Evolutionary conservation across 257 asterid genomes (phyloP).

Genomic region (Penstemon newberryi): DNA sequence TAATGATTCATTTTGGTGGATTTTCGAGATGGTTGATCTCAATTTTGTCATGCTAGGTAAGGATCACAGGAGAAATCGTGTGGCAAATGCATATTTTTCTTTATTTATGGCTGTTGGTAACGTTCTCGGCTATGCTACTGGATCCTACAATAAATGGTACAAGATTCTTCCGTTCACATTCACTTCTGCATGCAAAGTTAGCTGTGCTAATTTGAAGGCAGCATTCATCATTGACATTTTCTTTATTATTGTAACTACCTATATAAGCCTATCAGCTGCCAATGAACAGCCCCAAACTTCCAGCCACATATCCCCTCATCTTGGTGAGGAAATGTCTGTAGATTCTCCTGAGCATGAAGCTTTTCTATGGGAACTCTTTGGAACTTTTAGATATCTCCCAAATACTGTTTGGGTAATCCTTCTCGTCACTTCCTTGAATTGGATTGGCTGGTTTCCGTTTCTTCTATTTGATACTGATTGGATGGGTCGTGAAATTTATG

Average conservation of each 20-base stretch:
- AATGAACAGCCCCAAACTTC: constrained; percentile 56
- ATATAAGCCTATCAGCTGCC: constrained; percentile 65
- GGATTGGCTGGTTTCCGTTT: constrained; percentile 95
- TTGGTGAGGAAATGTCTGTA: constrained; percentile 39
- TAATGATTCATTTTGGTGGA: no score
- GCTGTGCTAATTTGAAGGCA: constrained; percentile 85
- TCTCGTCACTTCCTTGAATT: constrained; percentile 74
- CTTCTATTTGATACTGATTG: constrained; percentile 84
- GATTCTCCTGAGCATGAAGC: constrained; percentile 64
- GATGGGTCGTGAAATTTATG: constrained; percentile 94
- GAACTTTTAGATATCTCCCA: constrained; percentile 68
- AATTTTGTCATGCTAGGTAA: constrained; percentile 45
- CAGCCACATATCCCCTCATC: constrained; percentile 28
- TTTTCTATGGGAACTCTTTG: constrained; percentile 77
- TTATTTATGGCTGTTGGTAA: constrained; percentile 85
- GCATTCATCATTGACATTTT: constrained; percentile 73
- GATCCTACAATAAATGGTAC: constrained; percentile 77
- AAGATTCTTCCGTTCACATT: constrained; percentile 74
- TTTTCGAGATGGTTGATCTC: constrained; percentile 19
- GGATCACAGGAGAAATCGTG: constrained; percentile 81
- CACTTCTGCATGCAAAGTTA: constrained; percentile 61
- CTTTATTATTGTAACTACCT: constrained; percentile 60
- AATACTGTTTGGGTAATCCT: constrained; percentile 67
- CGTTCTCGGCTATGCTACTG: constrained; percentile 83
- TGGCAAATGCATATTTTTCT: constrained; percentile 82